Evolutionary conservation across 306 rosid genomes (phyloP), one percentile per base, ranked within the genome.

Genomic region (Quercus ilex): DNA sequence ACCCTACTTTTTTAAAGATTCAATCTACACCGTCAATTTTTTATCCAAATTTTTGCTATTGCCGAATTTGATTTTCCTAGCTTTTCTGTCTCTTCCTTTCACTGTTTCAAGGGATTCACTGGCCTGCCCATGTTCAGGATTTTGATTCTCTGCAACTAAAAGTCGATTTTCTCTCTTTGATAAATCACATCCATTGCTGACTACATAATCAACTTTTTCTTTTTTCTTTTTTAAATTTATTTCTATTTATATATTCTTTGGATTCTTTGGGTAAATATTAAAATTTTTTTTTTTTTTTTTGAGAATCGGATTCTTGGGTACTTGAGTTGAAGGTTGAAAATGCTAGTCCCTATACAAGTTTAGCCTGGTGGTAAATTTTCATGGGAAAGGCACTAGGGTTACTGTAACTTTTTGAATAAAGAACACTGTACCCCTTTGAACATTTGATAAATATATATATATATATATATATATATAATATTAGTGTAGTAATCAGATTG

Each of bases 11-110:
- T 28, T 14, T 33, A 14, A 13, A 69, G 28, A 81, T 55, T 15
- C 0, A 51, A 87, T 90, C 83, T 56, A 52, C 28, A 75, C 89
- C 89, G 85, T 87, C 85, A 65, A 80, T 41, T 41, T 8, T 41
- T 41, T 41, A 3, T 38, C 46, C 46, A 49, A 49, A 35, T 35
- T 35, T 49, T 49, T 58, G 78, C 26, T 65, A 55, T 30, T 68
- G 69, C 63, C 74, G 77, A 69, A 10, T 55, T 52, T 12, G 88
- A 83, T 84, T 65, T 85, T 74, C 43, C 30, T 2, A 43, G 84
- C 85, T 88, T 90, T 86, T 20, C 68, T 84, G 82, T 46, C 79
- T 14, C 68, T 55, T 25, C 51, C 64, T 83, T 80, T 82, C 77
- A 57, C 87, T 87, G 81, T 80, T 85, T 46, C 60, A 73, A 63